Conservation (phyloP, 2,329 filamentous ascomycete genomes). For the Polychaeton citri region DNA sequence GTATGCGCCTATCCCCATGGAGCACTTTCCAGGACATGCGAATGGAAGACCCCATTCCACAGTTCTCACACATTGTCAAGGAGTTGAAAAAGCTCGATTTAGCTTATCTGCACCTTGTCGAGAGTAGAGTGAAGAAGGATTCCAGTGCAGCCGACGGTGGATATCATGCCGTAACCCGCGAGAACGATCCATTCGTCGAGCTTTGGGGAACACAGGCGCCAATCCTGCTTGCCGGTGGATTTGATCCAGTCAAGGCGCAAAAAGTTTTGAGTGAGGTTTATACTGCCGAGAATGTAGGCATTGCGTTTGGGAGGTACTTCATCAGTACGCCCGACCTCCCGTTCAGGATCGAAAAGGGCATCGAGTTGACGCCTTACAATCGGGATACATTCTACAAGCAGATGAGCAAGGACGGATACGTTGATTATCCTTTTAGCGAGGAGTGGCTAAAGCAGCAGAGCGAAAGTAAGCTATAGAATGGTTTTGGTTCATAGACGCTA, state of each 20-base stretch:
- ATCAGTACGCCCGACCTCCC: constrained; percentile 37
- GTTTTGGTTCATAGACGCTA: background rate
- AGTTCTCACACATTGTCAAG: constrained; percentile 44
- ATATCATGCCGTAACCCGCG: constrained; percentile 7
- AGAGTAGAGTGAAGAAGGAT: constrained; percentile 35
- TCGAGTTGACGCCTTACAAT: constrained; percentile 33
- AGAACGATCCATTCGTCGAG: constrained; percentile 10
- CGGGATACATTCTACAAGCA: constrained; percentile 33
- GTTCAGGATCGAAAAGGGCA: constrained; percentile 29
- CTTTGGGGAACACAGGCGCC: constrained; percentile 13
- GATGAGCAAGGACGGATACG: constrained; percentile 26
- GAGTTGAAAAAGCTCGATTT: constrained; percentile 38
- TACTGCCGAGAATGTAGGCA: constrained; percentile 28
- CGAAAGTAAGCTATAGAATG: constrained; percentile 4
- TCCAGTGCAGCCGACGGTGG: constrained; percentile 23
- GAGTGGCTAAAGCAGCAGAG: constrained; percentile 17
- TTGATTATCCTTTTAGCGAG: constrained; percentile 27
- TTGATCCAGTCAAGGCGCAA: constrained; percentile 25
- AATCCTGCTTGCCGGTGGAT: constrained; percentile 29
- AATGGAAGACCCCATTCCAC: constrained; percentile 45
- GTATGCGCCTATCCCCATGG: constrained; percentile 47
- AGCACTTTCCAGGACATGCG: constrained; percentile 48
- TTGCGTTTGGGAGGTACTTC: constrained; percentile 37
- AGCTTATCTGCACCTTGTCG: constrained; percentile 47
- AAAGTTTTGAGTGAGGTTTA: constrained; percentile 27